Percentiles rank a stretch among this genome's conserved stretches.
Conservation (phyloP, 2,329 filamentous ascomycete species). For the Nigrospora osmanthi region DNA sequence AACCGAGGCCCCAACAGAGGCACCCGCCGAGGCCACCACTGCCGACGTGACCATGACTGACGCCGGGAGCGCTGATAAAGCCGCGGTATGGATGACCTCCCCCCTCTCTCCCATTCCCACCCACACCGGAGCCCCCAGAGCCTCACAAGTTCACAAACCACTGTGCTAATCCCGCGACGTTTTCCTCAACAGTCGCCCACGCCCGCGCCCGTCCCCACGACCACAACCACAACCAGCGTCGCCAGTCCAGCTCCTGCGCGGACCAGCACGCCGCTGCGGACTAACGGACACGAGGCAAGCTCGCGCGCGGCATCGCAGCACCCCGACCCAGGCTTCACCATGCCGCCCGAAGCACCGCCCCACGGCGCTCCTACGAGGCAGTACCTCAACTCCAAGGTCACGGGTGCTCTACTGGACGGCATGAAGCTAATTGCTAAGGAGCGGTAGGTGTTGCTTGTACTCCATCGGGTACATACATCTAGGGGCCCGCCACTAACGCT, state of each 20-base stretch:
- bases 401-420: conserved; percentile 60
- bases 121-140: not conserved
- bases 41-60: not conserved
- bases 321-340: conserved; percentile 42
- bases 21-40: not conserved
- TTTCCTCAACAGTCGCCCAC: not conserved
- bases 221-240: conserved; percentile 17
- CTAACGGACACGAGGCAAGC: conserved; percentile 19
- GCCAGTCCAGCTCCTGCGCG: conserved; percentile 34
- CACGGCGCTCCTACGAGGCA: conserved; percentile 63
- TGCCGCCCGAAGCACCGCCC: conserved; percentile 51
- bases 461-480: not conserved
- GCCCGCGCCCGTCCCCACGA: conserved; percentile 10
- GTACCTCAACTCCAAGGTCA: conserved; percentile 66
- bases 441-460: conserved; percentile 43
- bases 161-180: not conserved
- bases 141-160: no score
- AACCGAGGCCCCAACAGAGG: not conserved
- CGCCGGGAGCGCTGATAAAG: not conserved
- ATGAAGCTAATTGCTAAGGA: conserved; percentile 68
- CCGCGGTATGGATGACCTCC: not conserved
- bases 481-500: no score
- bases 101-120: not conserved
- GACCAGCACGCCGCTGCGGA: conserved; percentile 39
- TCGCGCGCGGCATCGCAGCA: conserved; percentile 51